These are phyloP conservation scores for Blastobotrys mokoenaii DNA, from an alignment of 805 yeast species.

Conservation along the genomic window DNA sequence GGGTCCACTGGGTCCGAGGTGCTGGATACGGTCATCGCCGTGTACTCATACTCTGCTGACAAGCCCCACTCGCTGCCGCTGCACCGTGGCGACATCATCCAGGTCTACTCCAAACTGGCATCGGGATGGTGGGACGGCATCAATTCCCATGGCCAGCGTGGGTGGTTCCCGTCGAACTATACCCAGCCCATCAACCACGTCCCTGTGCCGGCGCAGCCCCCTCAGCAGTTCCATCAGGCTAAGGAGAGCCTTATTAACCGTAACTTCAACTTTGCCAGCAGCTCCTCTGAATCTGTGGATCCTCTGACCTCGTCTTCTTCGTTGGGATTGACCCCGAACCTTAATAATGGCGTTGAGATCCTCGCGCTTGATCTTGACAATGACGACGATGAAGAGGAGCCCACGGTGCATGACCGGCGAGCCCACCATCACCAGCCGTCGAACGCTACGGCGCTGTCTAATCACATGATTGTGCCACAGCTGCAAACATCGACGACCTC, in stretches of 20 bases:
- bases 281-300: neutral
- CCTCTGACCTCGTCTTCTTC: neutral
- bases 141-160: slow-evolving; percentile 42
- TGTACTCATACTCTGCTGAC: slow-evolving; percentile 19
- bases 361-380: neutral
- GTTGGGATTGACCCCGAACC: neutral
- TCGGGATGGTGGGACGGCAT: slow-evolving; percentile 90
- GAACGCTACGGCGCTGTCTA: neutral
- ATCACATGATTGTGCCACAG: neutral
- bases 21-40: neutral
- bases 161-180: slow-evolving; percentile 78
- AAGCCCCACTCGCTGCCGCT: slow-evolving; percentile 45
- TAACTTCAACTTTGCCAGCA: neutral
- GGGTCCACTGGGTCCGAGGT: too few species aligned
- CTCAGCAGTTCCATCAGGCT: neutral
- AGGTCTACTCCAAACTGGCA: slow-evolving; percentile 55
- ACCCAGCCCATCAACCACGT: slow-evolving; percentile 33
- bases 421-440: neutral
- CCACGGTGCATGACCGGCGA: neutral
- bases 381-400: neutral
- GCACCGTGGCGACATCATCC: slow-evolving; percentile 57
- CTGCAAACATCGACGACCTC: neutral
- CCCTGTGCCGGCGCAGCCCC: neutral
- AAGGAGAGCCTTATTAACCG: neutral
- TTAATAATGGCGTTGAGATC: neutral